Evolutionary conservation across 2,329 filamentous ascomycete genomes (phyloP).

Genomic region (Neofusicoccum parvum): DNA sequence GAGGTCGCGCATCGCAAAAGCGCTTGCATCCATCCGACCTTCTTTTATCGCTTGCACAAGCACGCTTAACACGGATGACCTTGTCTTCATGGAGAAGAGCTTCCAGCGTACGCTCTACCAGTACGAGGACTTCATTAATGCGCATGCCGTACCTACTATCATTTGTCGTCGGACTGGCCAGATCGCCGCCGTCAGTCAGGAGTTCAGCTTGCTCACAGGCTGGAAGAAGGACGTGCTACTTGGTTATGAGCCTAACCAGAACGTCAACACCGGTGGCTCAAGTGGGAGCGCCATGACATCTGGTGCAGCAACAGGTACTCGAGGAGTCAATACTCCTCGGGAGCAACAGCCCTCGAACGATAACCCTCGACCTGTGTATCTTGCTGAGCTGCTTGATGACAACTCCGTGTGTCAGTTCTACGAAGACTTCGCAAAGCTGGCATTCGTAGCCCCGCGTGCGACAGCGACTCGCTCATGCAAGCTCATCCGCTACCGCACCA

Average conservation of each 20-base stretch:
- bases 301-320: conserved; percentile 42
- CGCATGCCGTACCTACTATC: conserved; percentile 86
- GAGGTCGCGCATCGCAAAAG: conserved; percentile 80
- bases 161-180: conserved; percentile 92
- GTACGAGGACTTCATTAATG: conserved; percentile 87
- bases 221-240: conserved; percentile 90
- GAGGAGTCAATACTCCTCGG: conserved; percentile 53
- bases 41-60: conserved; percentile 91
- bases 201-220: conserved; percentile 92
- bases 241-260: conserved; percentile 83
- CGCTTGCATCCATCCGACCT: conserved; percentile 84
- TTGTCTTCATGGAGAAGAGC: conserved; percentile 97
- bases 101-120: conserved; percentile 91
- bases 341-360: conserved; percentile 29
- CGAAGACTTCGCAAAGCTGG: conserved; percentile 89
- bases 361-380: conserved; percentile 74
- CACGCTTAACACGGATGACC: conserved; percentile 82
- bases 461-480: conserved; percentile 82
- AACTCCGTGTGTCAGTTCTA: conserved; percentile 94
- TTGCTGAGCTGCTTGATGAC: conserved; percentile 90
- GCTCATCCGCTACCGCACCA: conserved; percentile 78
- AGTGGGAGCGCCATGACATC: conserved; percentile 38
- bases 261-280: conserved; percentile 72
- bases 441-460: conserved; percentile 87
- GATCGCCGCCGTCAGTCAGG: conserved; percentile 92